Evolutionary conservation across 305 asterid species (phyloP), one percentile per base, ranked within the genome.

Genomic region (Ilex paraguariensis): DNA sequence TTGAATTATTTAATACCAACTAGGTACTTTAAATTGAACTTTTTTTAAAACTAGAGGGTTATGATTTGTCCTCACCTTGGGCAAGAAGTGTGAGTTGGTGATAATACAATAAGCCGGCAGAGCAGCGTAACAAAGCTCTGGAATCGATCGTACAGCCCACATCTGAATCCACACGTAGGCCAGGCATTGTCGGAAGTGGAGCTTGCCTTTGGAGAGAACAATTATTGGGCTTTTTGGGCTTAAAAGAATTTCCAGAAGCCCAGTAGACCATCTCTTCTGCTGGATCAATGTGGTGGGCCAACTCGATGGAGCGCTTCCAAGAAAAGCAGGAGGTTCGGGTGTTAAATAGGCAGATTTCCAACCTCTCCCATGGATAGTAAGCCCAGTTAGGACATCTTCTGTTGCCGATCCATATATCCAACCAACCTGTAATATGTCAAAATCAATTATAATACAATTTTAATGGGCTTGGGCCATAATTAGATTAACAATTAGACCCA

Each of bases 201-300:
- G 61, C 64, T 59, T 50, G 3, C 60, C 72, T 0, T 30, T 11
- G 3, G 67, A n/a, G 51, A 70, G 14, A 13, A 31, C 56, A 0
- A 60, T 15, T 0, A 78, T 8, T 62, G 83, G 83, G 66, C 64
- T 39, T 68, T 52, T 68, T 14, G 32, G 44, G 49, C 53, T 16
- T 13, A 68, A 39, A 0, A 67, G 5, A 21, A 74, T 32, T 71
- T 71, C 83, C 13, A 65, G 57, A 3, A 74, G 66, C 56, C 83
- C 83, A 62, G 77, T 74, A 2, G 80, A 15, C 80, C 80, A 78
- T 68, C 83, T 56, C 44, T 74, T 78, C 39, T 71, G 80, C 59
- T 74, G 83, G 66, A 40, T 57, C 3, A 74, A 36, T 10, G 51
- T 16, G 2, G 50, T 17, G 8, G 80, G 79, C 32, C 73, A 73